Percentiles rank a stretch among this genome's conserved stretches.
Evolutionary conservation across 2,329 filamentous ascomycete species (phyloP).

Genomic region (Fusarium dimerum): DNA sequence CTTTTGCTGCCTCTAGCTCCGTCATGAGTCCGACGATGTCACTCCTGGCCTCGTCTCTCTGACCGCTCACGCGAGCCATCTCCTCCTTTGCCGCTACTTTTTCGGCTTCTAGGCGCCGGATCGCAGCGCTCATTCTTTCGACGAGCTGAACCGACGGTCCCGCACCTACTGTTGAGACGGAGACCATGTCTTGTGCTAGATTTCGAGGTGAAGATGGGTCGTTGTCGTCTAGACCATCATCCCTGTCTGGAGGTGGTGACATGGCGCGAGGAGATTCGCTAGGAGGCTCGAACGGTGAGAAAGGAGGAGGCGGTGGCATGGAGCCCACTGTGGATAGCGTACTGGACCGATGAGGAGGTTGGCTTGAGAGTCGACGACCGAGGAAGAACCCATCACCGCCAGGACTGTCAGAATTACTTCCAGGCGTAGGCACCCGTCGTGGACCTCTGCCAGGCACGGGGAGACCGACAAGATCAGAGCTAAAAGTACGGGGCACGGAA

Average conservation of each 20-base stretch:
- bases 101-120: constrained; percentile 87
- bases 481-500: constrained; percentile 53
- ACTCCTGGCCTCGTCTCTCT: constrained; percentile 87
- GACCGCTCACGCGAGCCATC: constrained; percentile 73
- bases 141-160: constrained; percentile 94
- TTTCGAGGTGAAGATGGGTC: constrained; percentile 62
- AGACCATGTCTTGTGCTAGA: constrained; percentile 80
- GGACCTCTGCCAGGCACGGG: constrained; percentile 38
- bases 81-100: constrained; percentile 90
- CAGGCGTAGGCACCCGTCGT: constrained; percentile 42
- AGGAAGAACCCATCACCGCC: constrained; percentile 42
- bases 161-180: constrained; percentile 84
- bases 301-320: constrained; percentile 40
- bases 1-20: constrained; percentile 72
- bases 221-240: constrained; percentile 52
- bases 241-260: constrained; percentile 46
- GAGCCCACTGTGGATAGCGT: constrained; percentile 41
- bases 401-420: constrained; percentile 47
- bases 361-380: constrained; percentile 51
- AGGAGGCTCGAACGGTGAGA: constrained; percentile 48
- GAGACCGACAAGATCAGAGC: constrained; percentile 54
- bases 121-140: constrained; percentile 91
- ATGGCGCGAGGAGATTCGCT: constrained; percentile 38
- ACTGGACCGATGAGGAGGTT: constrained; percentile 45
- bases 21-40: constrained; percentile 92